phyloP scores from a whole-genome alignment of 2,329 filamentous ascomycete species.

The Eutypella sp. region DNA sequence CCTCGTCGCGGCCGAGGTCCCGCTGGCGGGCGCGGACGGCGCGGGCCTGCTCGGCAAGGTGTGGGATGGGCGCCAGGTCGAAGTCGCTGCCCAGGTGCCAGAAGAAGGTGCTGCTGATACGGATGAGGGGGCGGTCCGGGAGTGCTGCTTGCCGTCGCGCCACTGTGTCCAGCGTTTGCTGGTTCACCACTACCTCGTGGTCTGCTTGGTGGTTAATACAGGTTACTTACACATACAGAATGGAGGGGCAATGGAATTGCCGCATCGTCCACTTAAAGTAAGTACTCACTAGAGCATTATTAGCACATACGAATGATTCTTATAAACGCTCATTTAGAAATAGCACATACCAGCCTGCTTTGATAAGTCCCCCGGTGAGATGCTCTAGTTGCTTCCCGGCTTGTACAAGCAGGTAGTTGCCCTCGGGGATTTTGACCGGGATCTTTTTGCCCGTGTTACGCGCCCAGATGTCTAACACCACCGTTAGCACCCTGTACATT shows the following conservation, averaged over 20 bases:
- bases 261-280: background rate
- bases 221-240: too few relatives aligned
- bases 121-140: conserved; percentile 46
- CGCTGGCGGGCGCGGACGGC: conserved; percentile 42
- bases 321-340: too few relatives aligned
- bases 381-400: conserved; percentile 61
- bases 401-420: conserved; percentile 56
- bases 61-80: conserved; percentile 47
- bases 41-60: conserved; percentile 39
- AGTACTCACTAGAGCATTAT: background rate
- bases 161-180: conserved; percentile 44
- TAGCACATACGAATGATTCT: background rate
- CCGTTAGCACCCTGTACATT: too few relatives aligned
- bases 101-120: conserved; percentile 58
- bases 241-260: too few relatives aligned
- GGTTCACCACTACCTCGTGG: conserved; percentile 57
- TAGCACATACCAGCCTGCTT: conserved; percentile 41
- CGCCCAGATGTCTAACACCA: conserved; percentile 50
- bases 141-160: conserved; percentile 35
- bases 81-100: conserved; percentile 56
- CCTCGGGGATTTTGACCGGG: conserved; percentile 52
- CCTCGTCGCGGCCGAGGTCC: conserved; percentile 48
- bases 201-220: conserved; percentile 11
- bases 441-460: conserved; percentile 57
- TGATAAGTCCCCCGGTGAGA: conserved; percentile 55